Evolutionary conservation across 805 yeast genomes (phyloP).

Genomic region (Sugiyamaella floridensis): DNA sequence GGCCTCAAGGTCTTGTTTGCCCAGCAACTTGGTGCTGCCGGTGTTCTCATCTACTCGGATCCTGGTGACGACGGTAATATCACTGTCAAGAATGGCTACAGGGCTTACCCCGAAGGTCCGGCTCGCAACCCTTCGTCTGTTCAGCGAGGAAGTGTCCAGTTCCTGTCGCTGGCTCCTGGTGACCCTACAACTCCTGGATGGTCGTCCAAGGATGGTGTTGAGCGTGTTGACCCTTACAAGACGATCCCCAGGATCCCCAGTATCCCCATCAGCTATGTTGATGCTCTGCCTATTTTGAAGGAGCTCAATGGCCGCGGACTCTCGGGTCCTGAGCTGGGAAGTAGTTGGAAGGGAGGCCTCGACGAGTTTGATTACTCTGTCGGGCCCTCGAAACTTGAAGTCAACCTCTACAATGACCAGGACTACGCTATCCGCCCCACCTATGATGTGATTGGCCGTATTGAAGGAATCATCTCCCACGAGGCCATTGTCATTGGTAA

Average conservation of each 20-base stretch:
- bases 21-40: conserved; percentile 61
- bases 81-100: conserved; percentile 49
- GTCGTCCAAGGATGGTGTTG: conserved; percentile 46
- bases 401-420: conserved; percentile 56
- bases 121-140: conserved; percentile 72
- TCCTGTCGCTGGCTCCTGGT: conserved; percentile 56
- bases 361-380: conserved; percentile 41
- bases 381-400: conserved; percentile 42
- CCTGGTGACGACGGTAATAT: conserved; percentile 51
- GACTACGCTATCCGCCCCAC: conserved; percentile 55
- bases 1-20: conserved; percentile 75
- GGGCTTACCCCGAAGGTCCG: conserved; percentile 67
- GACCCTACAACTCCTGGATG: conserved; percentile 75
- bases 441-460: conserved; percentile 54
- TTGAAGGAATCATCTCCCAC: conserved; percentile 46
- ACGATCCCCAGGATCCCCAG: conserved; percentile 62
- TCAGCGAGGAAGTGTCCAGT: conserved; percentile 71
- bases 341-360: conserved; percentile 43
- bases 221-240: conserved; percentile 43
- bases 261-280: conserved; percentile 58
- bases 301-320: conserved; percentile 54
- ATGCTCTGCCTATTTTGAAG: conserved; percentile 55
- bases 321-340: conserved; percentile 33
- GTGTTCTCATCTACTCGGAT: conserved; percentile 61
- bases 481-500: conserved; percentile 63